Conservation (phyloP, 2,329 filamentous ascomycete species). For the Phialemonium atrogriseum region DNA sequence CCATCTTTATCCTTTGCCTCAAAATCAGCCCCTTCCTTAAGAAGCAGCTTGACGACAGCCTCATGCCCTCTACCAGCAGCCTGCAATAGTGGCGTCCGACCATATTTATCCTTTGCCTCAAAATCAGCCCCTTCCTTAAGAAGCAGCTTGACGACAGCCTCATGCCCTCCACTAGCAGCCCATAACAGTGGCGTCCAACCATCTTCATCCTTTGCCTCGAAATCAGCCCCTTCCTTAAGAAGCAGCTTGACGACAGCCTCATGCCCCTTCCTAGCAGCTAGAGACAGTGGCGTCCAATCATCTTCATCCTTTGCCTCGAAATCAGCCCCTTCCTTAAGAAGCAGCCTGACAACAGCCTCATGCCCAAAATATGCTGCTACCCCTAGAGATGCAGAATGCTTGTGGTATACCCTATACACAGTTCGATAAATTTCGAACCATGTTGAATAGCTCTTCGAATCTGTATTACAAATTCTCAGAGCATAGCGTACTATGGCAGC, state of each 20-base stretch:
- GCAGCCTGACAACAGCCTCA: conserved; percentile 2
- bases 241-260: conserved; percentile 5
- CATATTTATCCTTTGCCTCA: conserved; percentile 1
- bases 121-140: not conserved
- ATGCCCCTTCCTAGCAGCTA: conserved; percentile 5
- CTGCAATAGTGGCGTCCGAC: not conserved
- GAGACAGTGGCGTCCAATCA: conserved; percentile 3
- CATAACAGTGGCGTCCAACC: conserved; percentile 6
- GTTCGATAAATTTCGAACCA: conserved; percentile 7
- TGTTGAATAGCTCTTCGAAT: conserved; percentile 4
- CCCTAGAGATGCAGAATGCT: conserved; percentile 5
- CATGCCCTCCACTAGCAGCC: not conserved
- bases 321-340: conserved; percentile 2
- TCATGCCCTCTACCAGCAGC: not conserved
- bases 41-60: not conserved
- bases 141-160: not conserved
- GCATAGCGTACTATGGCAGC: conserved; percentile 5
- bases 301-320: conserved; percentile 1
- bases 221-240: conserved; percentile 2
- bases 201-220: conserved; percentile 3
- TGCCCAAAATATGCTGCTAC: conserved; percentile 11
- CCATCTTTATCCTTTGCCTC: conserved; percentile 1
- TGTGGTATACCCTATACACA: not conserved
- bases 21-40: conserved; percentile 1
- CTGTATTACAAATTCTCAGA: conserved; percentile 8